These are phyloP conservation scores for Aspergillus sergii DNA, from an alignment of 2,329 filamentous ascomycete genomes.

Conservation along the genomic window DNA sequence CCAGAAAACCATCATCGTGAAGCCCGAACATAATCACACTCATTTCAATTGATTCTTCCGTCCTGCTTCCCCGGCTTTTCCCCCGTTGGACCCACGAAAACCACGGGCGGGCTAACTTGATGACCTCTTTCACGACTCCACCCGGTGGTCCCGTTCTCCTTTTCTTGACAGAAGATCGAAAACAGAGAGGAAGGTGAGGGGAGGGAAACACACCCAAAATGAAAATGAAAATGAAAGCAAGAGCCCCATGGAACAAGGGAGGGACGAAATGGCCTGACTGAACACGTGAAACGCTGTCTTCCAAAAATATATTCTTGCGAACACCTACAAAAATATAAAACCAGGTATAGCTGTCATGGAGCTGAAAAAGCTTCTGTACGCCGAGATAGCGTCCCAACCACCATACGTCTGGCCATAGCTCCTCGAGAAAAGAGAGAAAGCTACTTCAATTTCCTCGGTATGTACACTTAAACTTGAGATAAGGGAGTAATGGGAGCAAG, in stretches of 20 bases:
- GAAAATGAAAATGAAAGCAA: neutral
- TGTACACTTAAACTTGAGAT: neutral
- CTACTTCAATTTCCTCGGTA: neutral
- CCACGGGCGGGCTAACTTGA: neutral
- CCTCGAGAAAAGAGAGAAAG: neutral
- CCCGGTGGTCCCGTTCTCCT: neutral
- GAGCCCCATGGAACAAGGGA: neutral
- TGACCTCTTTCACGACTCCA: neutral
- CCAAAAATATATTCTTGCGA: neutral
- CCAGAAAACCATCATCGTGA: neutral
- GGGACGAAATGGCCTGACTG: neutral
- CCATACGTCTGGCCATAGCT: neutral
- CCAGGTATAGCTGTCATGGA: too few species aligned
- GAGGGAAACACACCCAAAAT: too few species aligned
- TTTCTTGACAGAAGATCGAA: neutral
- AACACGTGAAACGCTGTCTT: neutral
- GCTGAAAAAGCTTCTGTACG: too few species aligned
- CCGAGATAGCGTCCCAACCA: neutral
- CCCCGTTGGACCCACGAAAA: neutral
- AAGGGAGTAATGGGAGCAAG: neutral
- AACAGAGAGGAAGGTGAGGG: neutral
- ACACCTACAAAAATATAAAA: neutral
- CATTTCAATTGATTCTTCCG: neutral
- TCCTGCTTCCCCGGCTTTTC: neutral
- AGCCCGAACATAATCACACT: neutral